phyloP scores from a whole-genome alignment of 164 flowering plant genomes.

The Warburgia ugandensis region DNA sequence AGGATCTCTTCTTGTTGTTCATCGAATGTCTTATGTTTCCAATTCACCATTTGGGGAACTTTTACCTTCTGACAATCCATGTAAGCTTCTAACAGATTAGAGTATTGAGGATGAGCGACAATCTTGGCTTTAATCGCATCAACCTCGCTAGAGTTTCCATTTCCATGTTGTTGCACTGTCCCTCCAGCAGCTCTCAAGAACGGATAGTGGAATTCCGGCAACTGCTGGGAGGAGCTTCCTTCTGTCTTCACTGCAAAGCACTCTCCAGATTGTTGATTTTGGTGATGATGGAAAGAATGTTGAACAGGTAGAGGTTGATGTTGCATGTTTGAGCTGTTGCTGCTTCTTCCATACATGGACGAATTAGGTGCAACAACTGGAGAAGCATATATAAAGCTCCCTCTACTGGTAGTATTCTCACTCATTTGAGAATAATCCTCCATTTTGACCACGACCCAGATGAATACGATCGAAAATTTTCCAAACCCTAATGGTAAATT shows the following conservation, averaged over 20 bases:
- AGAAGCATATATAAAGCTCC: conserved; percentile 39
- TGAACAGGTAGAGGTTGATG: conserved; percentile 19
- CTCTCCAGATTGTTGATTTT: conserved; percentile 28
- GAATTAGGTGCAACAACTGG: conserved; percentile 27
- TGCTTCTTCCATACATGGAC: conserved; percentile 28
- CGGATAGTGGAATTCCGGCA: conserved; percentile 30
- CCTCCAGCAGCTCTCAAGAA: conserved; percentile 13
- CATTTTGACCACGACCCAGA: conserved; percentile 22
- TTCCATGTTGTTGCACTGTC: conserved; percentile 20
- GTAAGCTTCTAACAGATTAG: conserved; percentile 76
- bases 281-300: conserved; percentile 35
- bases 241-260: conserved; percentile 45
- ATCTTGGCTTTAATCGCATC: conserved; percentile 92
- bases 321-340: conserved; percentile 18
- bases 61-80: conserved; percentile 91
- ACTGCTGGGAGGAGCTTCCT: conserved; percentile 27
- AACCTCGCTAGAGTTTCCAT: conserved; percentile 21
- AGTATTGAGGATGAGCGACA: conserved; percentile 80
- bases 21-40: too few species aligned
- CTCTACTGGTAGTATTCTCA: conserved; percentile 30
- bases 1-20: too few species aligned
- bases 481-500: too few species aligned
- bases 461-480: neutral
- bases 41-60: too few species aligned
- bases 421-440: conserved; percentile 42